Base-by-base conservation (phyloP, 306 rosid genomes). In the Boehmeria nivea region DNA sequence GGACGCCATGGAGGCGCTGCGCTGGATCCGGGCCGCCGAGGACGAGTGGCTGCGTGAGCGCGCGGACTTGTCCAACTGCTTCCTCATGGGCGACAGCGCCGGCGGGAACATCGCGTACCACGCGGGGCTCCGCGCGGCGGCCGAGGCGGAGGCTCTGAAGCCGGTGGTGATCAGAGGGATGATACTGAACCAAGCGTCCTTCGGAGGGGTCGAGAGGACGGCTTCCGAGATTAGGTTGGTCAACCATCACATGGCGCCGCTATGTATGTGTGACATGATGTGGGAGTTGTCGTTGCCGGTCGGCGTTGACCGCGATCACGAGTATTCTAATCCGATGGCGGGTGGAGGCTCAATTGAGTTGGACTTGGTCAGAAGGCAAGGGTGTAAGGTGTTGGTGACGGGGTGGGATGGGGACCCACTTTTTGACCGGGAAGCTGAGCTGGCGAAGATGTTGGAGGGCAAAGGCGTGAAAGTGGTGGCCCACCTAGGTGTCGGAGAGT, bases 351-450 rank as follows among this genome's bases (percentile, higher is more conserved):
- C 54, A 0, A 3, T 0, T n/a, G 13, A 12, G 8, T 28, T 76
- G 20, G 68, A 65, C 7, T 20, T 11, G 2, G 83, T 89, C 70
- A 48, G 67, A 69, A 76, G 82, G 79, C 37, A 85, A 27, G 78
- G 63, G 0, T 83, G 89, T 80, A 49, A 50, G 76, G 70, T 82
- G 49, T 46, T 79, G 31, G 60, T 89, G 0, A 73, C 60, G n/a
- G 89, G 87, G 0, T 62, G 70, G 21, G 75, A 66, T 8, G 89
- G 89, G 19, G 97, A 89, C 58, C 97, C 95, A 0, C 43, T 85
- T 58, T 21, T 73, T 22, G 94, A 89, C 5, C 68, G 76, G 81
- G 80, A 85, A 77, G 72, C 44, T 46, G 83, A 75, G 74, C 15
- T 89, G 0, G 74, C 0, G 28, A 55, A 23, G 54, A 11, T 83